Percentiles rank a stretch among this genome's conserved stretches.
Evolutionary conservation across 805 yeast genomes (phyloP).

Genomic region (Kurtzmaniella fragi): DNA sequence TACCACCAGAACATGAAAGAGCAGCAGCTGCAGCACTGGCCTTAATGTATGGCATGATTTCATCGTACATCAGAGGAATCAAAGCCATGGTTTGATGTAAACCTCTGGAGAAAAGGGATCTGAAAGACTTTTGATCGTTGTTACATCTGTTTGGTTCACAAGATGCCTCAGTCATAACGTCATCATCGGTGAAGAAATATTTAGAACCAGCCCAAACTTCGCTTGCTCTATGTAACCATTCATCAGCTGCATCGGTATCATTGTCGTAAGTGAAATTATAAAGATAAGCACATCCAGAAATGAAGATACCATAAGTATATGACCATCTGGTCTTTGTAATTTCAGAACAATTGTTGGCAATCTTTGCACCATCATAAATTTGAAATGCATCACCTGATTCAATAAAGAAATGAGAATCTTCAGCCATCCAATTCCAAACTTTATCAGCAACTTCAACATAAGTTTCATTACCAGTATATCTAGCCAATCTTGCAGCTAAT

Average conservation of each 20-base stretch:
- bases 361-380: constrained; percentile 57
- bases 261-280: constrained; percentile 53
- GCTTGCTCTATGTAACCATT: constrained; percentile 37
- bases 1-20: constrained; percentile 74
- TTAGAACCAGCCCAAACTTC: constrained; percentile 33
- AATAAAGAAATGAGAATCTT: constrained; percentile 28
- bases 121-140: constrained; percentile 73
- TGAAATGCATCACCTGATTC: constrained; percentile 20
- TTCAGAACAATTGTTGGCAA: constrained; percentile 44
- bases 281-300: constrained; percentile 67
- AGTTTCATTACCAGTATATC: constrained; percentile 71
- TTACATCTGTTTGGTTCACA: constrained; percentile 59
- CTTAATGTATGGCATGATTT: constrained; percentile 36
- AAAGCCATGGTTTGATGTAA: constrained; percentile 54
- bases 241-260: constrained; percentile 5
- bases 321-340: constrained; percentile 55
- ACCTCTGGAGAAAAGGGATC: constrained; percentile 62
- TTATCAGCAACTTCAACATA: constrained; percentile 71
- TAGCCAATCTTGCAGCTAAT: constrained; percentile 78
- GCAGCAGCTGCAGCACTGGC: constrained; percentile 71
- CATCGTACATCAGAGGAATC: constrained; percentile 44
- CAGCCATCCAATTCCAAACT: constrained; percentile 75
- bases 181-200: constrained; percentile 39
- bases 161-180: constrained; percentile 56
- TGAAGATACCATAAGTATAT: constrained; percentile 63